Percentiles rank a stretch among this genome's conserved stretches.
phyloP scores from a whole-genome alignment of 192 early-diverging fungal genomes.

The Entomortierella beljakovae region DNA sequence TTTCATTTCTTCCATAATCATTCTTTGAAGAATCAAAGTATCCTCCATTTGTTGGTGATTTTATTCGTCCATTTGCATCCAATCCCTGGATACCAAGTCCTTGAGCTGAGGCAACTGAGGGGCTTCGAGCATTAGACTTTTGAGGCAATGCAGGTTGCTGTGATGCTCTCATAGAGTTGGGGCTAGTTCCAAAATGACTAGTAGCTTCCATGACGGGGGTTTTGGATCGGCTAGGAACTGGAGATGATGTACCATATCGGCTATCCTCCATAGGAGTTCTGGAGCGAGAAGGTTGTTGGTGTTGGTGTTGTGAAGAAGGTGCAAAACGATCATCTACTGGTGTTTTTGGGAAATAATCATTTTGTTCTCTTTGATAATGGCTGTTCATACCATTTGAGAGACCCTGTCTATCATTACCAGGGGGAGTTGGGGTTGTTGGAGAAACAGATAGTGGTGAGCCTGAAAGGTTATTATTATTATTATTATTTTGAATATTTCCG shows the following conservation, averaged over 20 bases:
- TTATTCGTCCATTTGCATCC: slow-evolving; percentile 38
- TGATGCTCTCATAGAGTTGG: slow-evolving; percentile 23
- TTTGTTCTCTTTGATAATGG: slow-evolving; percentile 48
- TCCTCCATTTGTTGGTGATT: slow-evolving; percentile 24
- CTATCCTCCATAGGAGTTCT: slow-evolving; percentile 27
- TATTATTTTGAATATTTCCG: slow-evolving; percentile 21
- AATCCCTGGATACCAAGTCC: slow-evolving; percentile 44
- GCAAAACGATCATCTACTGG: slow-evolving; percentile 31
- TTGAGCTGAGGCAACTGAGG: slow-evolving; percentile 47
- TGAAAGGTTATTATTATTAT: slow-evolving; percentile 26
- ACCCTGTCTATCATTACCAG: slow-evolving; percentile 44
- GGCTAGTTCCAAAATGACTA: slow-evolving; percentile 29
- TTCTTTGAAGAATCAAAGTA: slow-evolving; percentile 6
- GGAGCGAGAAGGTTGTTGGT: slow-evolving; percentile 19
- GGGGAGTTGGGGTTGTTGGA: slow-evolving; percentile 54
- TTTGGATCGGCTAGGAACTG: slow-evolving; percentile 40
- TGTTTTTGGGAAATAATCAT: slow-evolving; percentile 51
- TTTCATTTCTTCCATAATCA: slow-evolving; percentile 12
- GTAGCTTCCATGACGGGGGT: slow-evolving; percentile 31
- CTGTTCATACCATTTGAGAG: slow-evolving; percentile 33
- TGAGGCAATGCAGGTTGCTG: slow-evolving; percentile 45
- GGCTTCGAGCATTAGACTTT: slow-evolving; percentile 51
- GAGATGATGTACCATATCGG: slow-evolving; percentile 24
- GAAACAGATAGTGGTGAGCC: slow-evolving; percentile 54
- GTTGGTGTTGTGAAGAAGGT: not conserved